These are phyloP conservation scores for Cymbidium sinense DNA, from an alignment of 106 monocot species.

Conservation along the genomic window DNA sequence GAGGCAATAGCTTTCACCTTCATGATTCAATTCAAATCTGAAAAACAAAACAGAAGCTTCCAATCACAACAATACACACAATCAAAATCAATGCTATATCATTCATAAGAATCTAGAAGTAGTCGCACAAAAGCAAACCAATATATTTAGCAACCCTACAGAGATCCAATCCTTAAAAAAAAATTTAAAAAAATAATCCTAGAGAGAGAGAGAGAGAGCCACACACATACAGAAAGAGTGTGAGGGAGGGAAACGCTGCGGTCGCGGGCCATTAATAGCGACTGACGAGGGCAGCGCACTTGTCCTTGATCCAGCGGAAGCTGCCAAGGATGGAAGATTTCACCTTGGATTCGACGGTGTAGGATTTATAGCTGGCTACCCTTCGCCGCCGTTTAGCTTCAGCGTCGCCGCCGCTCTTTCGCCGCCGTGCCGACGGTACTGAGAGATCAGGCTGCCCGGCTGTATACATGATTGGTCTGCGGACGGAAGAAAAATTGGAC, in stretches of 20 bases:
- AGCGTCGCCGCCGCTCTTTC: constrained; percentile 3
- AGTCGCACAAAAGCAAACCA: neutral
- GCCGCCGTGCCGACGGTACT: neutral
- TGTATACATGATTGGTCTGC: neutral
- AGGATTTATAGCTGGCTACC: constrained; percentile 15
- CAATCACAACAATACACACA: neutral
- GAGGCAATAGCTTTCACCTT: neutral
- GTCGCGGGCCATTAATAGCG: constrained; percentile 3
- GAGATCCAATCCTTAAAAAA: neutral
- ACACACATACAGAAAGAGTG: neutral
- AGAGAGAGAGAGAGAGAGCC: neutral
- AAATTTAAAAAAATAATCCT: neutral
- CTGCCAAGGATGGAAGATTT: constrained; percentile 8
- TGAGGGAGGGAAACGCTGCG: neutral
- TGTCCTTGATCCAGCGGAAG: constrained; percentile 19
- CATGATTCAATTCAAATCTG: neutral
- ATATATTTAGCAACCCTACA: neutral
- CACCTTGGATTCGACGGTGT: constrained; percentile 17
- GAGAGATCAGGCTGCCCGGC: neutral
- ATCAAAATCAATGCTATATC: constrained; percentile 1
- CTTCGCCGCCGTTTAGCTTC: constrained; percentile 18
- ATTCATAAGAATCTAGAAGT: neutral
- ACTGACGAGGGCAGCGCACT: constrained; percentile 5
- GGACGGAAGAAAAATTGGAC: neutral
- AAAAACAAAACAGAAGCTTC: neutral